Conservation (phyloP, 2,329 filamentous ascomycete species). For the Sporothrix pseudoabietina region DNA sequence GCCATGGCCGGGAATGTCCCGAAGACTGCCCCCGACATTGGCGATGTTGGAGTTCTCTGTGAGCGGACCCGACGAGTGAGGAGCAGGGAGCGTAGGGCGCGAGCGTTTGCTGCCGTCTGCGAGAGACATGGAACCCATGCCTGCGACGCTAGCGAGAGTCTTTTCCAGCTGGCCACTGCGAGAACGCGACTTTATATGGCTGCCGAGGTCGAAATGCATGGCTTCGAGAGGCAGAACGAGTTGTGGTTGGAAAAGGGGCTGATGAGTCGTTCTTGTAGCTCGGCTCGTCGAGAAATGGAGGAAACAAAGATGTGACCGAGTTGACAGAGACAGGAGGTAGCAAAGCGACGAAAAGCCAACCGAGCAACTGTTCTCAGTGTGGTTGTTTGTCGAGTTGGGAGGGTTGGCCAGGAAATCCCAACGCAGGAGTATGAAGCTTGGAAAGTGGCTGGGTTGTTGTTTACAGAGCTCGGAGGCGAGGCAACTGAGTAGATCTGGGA, state of each 20-base stretch:
- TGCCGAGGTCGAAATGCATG: constrained; percentile 48
- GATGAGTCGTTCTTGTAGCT: not conserved
- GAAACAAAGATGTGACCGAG: not conserved
- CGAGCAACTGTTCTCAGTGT: not conserved
- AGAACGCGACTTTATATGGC: constrained; percentile 50
- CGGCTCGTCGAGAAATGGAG: not conserved
- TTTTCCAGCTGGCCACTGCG: constrained; percentile 55
- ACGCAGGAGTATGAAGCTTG: not conserved
- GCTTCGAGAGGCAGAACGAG: constrained; percentile 19
- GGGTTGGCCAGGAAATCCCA: constrained; percentile 7
- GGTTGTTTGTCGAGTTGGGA: not conserved
- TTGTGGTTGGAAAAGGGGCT: not conserved
- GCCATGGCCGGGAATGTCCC: constrained; percentile 44
- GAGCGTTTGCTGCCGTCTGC: constrained; percentile 35
- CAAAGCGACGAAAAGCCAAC: not conserved
- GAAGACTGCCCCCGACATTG: constrained; percentile 33
- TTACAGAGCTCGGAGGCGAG: not conserved
- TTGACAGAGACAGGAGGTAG: not conserved
- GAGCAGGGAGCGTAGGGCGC: constrained; percentile 38
- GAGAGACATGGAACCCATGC: constrained; percentile 26
- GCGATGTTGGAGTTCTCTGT: constrained; percentile 39
- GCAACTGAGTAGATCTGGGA: not conserved
- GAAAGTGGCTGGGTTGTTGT: not conserved
- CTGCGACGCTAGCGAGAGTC: constrained; percentile 31
- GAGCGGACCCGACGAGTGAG: constrained; percentile 43